A percentile compares a stretch with the other conserved stretches of the same genome.
These are phyloP conservation scores for Neodidymelliopsis sp. DNA, from an alignment of 2,329 filamentous ascomycete species.

Conservation along the genomic window DNA sequence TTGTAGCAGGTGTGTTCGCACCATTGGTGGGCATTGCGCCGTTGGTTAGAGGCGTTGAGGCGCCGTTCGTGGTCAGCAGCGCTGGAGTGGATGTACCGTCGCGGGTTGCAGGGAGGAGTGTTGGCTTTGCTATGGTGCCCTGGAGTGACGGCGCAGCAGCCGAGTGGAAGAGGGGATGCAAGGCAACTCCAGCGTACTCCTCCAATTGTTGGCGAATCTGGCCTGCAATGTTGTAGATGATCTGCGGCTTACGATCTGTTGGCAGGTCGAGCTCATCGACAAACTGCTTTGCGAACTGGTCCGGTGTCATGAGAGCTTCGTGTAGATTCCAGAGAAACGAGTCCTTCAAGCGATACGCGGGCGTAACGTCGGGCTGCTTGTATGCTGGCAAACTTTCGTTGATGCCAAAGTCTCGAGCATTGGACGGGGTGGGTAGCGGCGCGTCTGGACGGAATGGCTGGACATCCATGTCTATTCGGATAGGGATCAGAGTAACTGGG, in stretches of 20 bases:
- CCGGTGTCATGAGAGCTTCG: constrained; percentile 90
- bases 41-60: constrained; percentile 63
- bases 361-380: constrained; percentile 77
- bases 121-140: constrained; percentile 40
- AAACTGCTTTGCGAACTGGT: constrained; percentile 90
- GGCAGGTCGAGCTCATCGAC: constrained; percentile 94
- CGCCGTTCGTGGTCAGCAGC: constrained; percentile 57
- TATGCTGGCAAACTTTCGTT: constrained; percentile 81
- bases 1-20: constrained; percentile 54
- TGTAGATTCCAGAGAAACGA: constrained; percentile 98
- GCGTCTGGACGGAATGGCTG: constrained; percentile 75
- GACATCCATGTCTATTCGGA: constrained; percentile 94
- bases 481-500: constrained; percentile 90
- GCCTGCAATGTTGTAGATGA: constrained; percentile 83
- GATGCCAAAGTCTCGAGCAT: constrained; percentile 63
- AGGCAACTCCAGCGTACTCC: constrained; percentile 92
- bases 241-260: constrained; percentile 66
- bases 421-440: constrained; percentile 69
- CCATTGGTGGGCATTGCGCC: constrained; percentile 54
- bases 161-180: constrained; percentile 90
- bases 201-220: constrained; percentile 95
- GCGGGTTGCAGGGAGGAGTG: constrained; percentile 55
- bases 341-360: constrained; percentile 88
- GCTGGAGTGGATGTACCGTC: constrained; percentile 60
- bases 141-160: constrained; percentile 42